Conservation (phyloP, 257 asterid species). For the Solanum chiquidenum region DNA sequence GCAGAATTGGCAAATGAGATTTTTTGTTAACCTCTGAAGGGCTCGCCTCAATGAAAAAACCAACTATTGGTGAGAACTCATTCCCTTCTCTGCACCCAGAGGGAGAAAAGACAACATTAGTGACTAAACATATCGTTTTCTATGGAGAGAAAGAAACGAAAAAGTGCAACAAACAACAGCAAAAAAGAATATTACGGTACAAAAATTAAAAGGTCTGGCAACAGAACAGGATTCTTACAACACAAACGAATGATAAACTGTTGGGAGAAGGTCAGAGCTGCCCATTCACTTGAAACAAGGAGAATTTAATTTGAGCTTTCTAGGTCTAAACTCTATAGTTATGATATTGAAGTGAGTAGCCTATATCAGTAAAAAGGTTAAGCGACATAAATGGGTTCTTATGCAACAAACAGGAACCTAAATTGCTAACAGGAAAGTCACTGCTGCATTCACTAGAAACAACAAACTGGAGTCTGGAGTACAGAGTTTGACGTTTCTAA, state of each 20-base stretch:
- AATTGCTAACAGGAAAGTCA: not conserved
- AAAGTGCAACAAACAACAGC: not conserved
- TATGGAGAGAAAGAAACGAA: not conserved
- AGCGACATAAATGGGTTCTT: not conserved
- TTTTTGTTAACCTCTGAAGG: slow-evolving; percentile 53
- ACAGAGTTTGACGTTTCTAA: not conserved
- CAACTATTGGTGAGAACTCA: slow-evolving; percentile 71
- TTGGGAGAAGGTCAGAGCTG: not conserved
- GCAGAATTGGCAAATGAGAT: not conserved
- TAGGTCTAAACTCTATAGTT: not conserved
- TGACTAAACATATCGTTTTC: not conserved
- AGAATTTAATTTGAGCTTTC: not conserved
- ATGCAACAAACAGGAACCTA: not conserved
- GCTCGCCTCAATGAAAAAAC: slow-evolving; percentile 45
- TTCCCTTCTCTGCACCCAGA: slow-evolving; percentile 55
- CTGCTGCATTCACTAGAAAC: not conserved
- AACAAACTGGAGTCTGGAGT: too few relatives aligned
- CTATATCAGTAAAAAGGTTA: not conserved
- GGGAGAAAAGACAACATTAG: not conserved
- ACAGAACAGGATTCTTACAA: not conserved
- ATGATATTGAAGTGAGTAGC: not conserved
- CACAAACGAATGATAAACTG: not conserved
- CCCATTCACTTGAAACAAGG: not conserved
- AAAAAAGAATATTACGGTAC: not conserved
- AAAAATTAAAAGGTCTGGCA: not conserved